phyloP scores from a whole-genome alignment of 2,329 filamentous ascomycete genomes.

The Xenoacremonium recifei region DNA sequence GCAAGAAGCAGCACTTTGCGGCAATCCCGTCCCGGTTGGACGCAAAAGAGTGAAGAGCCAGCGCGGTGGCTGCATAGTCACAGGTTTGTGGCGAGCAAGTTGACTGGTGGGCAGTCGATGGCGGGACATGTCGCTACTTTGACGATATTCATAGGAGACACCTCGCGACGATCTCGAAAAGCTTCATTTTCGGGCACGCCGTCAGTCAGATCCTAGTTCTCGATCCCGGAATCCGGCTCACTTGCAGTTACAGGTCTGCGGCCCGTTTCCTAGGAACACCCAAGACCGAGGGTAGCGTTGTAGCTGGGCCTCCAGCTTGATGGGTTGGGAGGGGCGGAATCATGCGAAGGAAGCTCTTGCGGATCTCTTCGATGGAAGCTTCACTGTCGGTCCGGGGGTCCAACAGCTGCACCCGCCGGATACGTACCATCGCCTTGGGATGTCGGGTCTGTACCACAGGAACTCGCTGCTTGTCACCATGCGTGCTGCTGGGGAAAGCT shows the following conservation, averaged over 20 bases:
- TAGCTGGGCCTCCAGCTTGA: background rate
- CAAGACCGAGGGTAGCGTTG: too few relatives aligned
- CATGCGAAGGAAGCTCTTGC: background rate
- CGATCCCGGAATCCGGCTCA: background rate
- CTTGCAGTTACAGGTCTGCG: background rate
- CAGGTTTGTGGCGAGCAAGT: background rate
- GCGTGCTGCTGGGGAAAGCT: background rate
- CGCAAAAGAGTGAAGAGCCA: background rate
- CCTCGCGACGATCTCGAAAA: background rate
- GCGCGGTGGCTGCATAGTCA: background rate
- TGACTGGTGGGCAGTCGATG: slow-evolving; percentile 13
- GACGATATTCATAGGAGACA: slow-evolving; percentile 12
- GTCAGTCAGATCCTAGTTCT: too few relatives aligned
- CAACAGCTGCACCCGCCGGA: background rate
- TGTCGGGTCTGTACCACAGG: background rate
- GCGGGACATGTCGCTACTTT: slow-evolving; percentile 11
- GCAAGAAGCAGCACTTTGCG: background rate
- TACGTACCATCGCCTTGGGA: too few relatives aligned
- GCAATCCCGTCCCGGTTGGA: slow-evolving; percentile 4
- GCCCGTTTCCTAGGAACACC: background rate
- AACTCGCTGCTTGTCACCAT: background rate
- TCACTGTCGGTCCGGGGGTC: background rate
- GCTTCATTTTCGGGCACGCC: too few relatives aligned
- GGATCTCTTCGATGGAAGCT: background rate
- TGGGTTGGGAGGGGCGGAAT: background rate